Percentiles rank a stretch among this genome's conserved stretches.
These are phyloP conservation scores for Fomitopsis pulvina DNA, from an alignment of 768 basidiomycete species.

Conservation along the genomic window DNA sequence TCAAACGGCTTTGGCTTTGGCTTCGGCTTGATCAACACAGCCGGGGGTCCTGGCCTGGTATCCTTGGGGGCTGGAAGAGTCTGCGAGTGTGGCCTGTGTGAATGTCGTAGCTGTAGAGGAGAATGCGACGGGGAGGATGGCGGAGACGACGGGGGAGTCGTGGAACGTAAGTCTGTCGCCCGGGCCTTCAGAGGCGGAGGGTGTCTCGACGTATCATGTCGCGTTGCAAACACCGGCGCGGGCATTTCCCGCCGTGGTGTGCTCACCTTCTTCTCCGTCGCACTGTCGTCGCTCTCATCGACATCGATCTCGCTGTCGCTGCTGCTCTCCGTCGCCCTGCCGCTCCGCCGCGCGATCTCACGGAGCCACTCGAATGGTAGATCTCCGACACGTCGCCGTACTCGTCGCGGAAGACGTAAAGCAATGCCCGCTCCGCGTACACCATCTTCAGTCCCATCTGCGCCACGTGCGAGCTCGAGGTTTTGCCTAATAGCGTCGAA, in stretches of 20 bases:
- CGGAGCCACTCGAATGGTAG: conserved; percentile 78
- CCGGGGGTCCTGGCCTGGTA: neutral
- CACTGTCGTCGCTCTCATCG: conserved; percentile 5
- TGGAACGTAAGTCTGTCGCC: neutral
- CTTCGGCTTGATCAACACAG: neutral
- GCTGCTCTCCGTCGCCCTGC: conserved; percentile 14
- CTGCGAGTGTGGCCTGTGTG: neutral
- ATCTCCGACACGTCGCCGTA: conserved; percentile 44
- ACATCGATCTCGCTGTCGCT: conserved; percentile 12
- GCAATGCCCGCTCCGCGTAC: conserved; percentile 69
- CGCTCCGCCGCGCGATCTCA: conserved; percentile 57
- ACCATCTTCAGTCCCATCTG: conserved; percentile 12
- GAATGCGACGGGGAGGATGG: neutral
- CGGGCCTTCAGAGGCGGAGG: neutral
- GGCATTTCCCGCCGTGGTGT: neutral
- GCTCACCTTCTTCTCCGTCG: conserved; percentile 12
- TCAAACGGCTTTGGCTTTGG: neutral
- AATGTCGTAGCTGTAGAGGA: neutral
- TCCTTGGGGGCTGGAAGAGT: neutral
- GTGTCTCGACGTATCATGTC: neutral
- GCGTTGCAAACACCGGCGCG: neutral
- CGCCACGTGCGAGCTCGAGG: conserved; percentile 60
- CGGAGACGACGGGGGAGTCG: neutral
- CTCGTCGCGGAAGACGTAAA: conserved; percentile 43
- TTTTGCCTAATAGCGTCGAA: conserved; percentile 93